These are phyloP conservation scores for Trichoderma sp. DNA, from an alignment of 2,329 filamentous ascomycete genomes.

Conservation along the genomic window DNA sequence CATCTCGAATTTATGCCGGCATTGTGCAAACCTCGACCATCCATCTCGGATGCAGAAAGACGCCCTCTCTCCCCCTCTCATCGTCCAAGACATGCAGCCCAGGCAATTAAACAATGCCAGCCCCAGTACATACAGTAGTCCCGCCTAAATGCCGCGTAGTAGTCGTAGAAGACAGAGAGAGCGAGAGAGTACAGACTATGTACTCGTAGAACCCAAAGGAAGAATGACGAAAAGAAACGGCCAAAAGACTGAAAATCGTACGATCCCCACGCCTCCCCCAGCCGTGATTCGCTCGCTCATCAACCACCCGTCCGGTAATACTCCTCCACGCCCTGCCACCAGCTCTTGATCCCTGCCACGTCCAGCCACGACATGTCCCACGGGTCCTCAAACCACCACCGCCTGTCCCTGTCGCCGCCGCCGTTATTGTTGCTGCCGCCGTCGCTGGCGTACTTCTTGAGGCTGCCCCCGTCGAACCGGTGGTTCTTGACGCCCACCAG, in stretches of 20 bases:
- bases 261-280: not conserved
- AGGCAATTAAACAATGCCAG: not conserved
- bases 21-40: not conserved
- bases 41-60: not conserved
- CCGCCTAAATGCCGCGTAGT: not conserved
- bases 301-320: not conserved
- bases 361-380: slow-evolving; percentile 48
- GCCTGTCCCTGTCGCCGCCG: slow-evolving; percentile 24
- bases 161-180: too few relatives aligned
- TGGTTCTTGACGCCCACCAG: slow-evolving; percentile 58
- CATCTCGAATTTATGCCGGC: not conserved
- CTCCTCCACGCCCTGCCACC: slow-evolving; percentile 40
- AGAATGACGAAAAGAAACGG: not conserved
- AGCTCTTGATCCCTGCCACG: slow-evolving; percentile 42
- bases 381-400: slow-evolving; percentile 54
- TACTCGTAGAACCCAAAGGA: not conserved
- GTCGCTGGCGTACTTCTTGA: slow-evolving; percentile 46
- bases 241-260: not conserved
- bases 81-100: not conserved
- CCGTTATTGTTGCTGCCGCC: slow-evolving; percentile 2
- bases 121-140: not conserved
- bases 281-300: not conserved
- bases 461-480: slow-evolving; percentile 46
- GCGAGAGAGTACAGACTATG: too few relatives aligned
- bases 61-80: not conserved